phyloP scores from a whole-genome alignment of 345 rosid genomes.

The Sisymbrium altissimum region DNA sequence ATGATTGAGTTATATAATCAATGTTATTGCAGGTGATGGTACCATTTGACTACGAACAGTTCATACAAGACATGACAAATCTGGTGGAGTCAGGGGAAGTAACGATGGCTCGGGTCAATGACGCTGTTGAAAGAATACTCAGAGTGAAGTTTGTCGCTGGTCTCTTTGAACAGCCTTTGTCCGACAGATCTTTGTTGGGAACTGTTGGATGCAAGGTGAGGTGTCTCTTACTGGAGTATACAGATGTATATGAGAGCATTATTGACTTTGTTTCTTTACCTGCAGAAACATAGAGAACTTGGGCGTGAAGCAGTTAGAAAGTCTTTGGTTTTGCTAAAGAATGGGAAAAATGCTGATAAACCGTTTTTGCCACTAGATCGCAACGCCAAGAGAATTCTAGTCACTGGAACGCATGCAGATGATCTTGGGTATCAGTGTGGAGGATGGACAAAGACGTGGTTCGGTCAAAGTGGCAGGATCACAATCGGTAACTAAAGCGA shows the following conservation, averaged over 20 bases:
- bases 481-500: constrained; percentile 54
- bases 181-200: constrained; percentile 59
- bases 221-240: background rate
- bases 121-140: constrained; percentile 84
- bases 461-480: constrained; percentile 69
- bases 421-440: constrained; percentile 92
- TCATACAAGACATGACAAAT: constrained; percentile 46
- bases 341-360: constrained; percentile 54
- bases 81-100: constrained; percentile 75
- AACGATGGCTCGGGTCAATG: constrained; percentile 62
- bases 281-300: constrained; percentile 70
- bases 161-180: constrained; percentile 71
- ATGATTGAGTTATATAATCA: background rate
- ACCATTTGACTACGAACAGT: constrained; percentile 48
- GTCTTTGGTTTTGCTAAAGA: constrained; percentile 80
- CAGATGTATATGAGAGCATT: background rate
- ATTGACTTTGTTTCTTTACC: constrained; percentile 1
- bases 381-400: constrained; percentile 63
- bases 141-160: constrained; percentile 85
- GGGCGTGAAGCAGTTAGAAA: constrained; percentile 86
- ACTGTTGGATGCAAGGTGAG: constrained; percentile 79
- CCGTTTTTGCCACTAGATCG: constrained; percentile 67
- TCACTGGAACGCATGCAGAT: constrained; percentile 76
- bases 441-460: constrained; percentile 82
- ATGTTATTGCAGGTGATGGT: constrained; percentile 52